Evolutionary conservation across 441 rosid species (phyloP), one percentile per base, ranked within the genome.

Genomic region (Bocquillonia castaneifolia): DNA sequence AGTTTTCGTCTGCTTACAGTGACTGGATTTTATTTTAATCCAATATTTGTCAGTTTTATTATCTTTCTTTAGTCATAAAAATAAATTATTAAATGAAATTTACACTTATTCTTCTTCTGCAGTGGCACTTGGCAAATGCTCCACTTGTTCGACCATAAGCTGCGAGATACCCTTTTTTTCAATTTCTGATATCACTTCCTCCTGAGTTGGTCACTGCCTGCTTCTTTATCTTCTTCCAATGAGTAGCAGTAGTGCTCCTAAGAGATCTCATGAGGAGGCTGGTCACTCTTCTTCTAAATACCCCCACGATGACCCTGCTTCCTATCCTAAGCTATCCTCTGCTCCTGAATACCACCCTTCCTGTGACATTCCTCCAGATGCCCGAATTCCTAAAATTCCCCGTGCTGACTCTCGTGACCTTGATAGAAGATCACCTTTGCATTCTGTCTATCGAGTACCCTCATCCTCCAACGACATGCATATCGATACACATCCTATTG

Each of bases 211-310:
- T 57, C 13, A n/a, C n/a, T n/a, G n/a, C n/a, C n/a, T n/a, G n/a
- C n/a, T n/a, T n/a, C n/a, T n/a, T n/a, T n/a, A n/a, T n/a, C n/a
- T n/a, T n/a, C n/a, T n/a, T n/a, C n/a, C 62, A 32, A 94, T 94
- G 99, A 94, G 97, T 67, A 85, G 88, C 72, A 94, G 97, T 67
- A 85, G 88, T 74, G 84, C 84, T 65, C 94, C 99, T 14, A 94
- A 92, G 82, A 82, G 97, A 86, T 72, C 89, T 70, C 94, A 85
- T 28, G 98, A 95, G 63, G 98, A 92, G 62, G 89, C 81, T 68
- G 80, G 79, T 72, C 87, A 88, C 76, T 76, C 94, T 54, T 78
- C 93, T 56, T 77, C 84, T 0, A 92, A 92, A 72, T 88, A 82
- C 73, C 85, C 89, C 7, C 91, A 86, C 53, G 99, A 93, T 4